Evolutionary conservation across 768 basidiomycete species (phyloP).

Genomic region (Chalciporus sphaerocephalus): DNA sequence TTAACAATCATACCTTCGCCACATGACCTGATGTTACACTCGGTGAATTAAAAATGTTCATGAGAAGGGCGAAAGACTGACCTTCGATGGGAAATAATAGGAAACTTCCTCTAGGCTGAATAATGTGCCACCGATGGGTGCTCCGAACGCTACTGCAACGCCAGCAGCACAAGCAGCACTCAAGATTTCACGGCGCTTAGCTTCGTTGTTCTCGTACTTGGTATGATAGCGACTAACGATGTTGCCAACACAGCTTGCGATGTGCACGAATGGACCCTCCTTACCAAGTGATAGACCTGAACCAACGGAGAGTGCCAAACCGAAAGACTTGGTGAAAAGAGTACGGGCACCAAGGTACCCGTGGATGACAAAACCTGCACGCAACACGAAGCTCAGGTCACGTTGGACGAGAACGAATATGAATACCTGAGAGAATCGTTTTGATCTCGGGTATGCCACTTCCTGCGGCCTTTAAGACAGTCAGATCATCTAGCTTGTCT

Average conservation of each 20-base stretch:
- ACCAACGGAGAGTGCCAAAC: constrained; percentile 85
- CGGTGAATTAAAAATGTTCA: constrained; percentile 1
- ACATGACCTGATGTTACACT: constrained; percentile 64
- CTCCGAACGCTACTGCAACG: constrained; percentile 95
- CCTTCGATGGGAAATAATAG: constrained; percentile 96
- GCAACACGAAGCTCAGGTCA: constrained; percentile 4
- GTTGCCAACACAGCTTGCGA: constrained; percentile 89
- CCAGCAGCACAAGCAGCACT: constrained; percentile 97
- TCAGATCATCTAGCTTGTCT: constrained; percentile 7
- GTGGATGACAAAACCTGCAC: constrained; percentile 86
- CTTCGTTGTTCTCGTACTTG: constrained; percentile 97
- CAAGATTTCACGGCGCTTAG: constrained; percentile 89
- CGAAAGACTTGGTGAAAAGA: constrained; percentile 85
- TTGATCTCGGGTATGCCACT: constrained; percentile 98
- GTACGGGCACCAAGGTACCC: constrained; percentile 92
- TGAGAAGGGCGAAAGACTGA: constrained; percentile 19
- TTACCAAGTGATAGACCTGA: constrained; percentile 87
- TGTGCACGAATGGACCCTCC: constrained; percentile 85
- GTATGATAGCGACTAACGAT: constrained; percentile 79
- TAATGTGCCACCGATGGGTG: constrained; percentile 89
- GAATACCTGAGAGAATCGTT: constrained; percentile 76
- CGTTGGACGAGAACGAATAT: constrained; percentile 2
- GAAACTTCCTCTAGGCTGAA: constrained; percentile 95
- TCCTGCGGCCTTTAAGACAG: constrained; percentile 69
- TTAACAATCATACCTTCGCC: constrained; percentile 65